Conservation (phyloP, 345 rosid genomes). For the Corchorus capsularis region DNA sequence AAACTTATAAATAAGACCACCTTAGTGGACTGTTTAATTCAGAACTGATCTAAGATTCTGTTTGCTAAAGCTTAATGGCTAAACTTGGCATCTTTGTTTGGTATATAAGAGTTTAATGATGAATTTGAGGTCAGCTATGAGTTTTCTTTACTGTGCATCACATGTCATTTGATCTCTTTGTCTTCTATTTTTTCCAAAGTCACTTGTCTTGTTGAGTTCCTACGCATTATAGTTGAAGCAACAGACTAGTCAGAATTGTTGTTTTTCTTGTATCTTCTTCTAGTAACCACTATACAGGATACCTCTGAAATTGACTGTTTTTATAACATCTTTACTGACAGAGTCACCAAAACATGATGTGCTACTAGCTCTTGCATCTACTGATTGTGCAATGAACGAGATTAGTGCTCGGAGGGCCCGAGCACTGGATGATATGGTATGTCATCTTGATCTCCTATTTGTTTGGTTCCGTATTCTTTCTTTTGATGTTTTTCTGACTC, state of each 20-base stretch:
- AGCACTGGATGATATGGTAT: conserved; percentile 43
- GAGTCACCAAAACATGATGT: conserved; percentile 59
- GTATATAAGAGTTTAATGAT: neutral
- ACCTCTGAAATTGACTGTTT: neutral
- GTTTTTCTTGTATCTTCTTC: neutral
- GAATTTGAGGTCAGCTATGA: neutral
- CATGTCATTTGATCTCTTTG: neutral
- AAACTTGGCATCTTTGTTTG: neutral
- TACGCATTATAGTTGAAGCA: conserved; percentile 8
- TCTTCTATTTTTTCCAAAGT: neutral
- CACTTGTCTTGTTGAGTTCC: neutral
- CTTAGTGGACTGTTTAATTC: neutral
- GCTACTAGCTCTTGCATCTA: conserved; percentile 48
- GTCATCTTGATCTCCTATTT: conserved; percentile 19
- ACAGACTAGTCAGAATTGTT: neutral
- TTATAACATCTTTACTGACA: conserved; percentile 33
- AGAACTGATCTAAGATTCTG: neutral
- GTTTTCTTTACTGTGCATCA: neutral
- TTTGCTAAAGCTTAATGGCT: neutral
- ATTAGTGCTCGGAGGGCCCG: conserved; percentile 44
- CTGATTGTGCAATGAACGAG: conserved; percentile 44
- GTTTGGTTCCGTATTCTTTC: conserved; percentile 18
- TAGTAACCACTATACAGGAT: neutral
- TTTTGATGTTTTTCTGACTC: conserved; percentile 17
- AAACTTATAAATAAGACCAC: neutral